Evolutionary conservation across 352 stramenopile genomes (phyloP).

Genomic region (Pilasporangium apinafurcum): DNA sequence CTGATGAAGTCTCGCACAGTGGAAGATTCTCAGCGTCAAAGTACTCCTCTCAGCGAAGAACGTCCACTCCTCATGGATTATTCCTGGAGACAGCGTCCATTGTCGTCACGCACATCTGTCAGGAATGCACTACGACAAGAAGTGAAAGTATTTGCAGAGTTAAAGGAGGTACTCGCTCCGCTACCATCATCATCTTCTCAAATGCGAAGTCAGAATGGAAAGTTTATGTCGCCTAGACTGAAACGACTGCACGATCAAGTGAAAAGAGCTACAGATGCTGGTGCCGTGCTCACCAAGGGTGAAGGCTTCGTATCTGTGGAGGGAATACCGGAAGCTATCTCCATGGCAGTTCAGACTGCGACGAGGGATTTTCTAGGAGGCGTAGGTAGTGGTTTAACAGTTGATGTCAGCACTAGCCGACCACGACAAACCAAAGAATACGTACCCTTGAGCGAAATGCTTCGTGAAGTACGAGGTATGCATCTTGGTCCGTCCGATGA

Average conservation of each 20-base stretch:
- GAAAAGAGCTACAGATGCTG: conserved; percentile 13
- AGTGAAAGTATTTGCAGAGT: conserved; percentile 18
- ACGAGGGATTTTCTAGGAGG: conserved; percentile 2
- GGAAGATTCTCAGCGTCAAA: too few species aligned
- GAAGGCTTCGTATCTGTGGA: conserved; percentile 1
- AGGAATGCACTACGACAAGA: conserved; percentile 46
- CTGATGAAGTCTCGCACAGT: too few species aligned
- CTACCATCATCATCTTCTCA: too few species aligned
- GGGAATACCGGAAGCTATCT: background rate
- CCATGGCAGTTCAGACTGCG: conserved; percentile 3
- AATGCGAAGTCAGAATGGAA: background rate
- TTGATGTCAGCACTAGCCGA: background rate
- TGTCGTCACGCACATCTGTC: conserved; percentile 43
- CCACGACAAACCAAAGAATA: too few species aligned
- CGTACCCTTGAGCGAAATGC: background rate
- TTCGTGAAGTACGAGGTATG: conserved; percentile 1
- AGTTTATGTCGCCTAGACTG: conserved; percentile 35
- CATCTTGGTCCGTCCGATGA: background rate
- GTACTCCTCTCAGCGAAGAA: too few species aligned
- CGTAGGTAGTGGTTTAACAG: background rate
- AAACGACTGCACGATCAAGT: conserved; percentile 33
- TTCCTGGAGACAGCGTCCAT: conserved; percentile 38
- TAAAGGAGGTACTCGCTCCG: conserved; percentile 13
- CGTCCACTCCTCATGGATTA: conserved; percentile 6
- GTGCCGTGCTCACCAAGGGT: conserved; percentile 6